Percentiles rank a stretch among this genome's conserved stretches.
phyloP scores from a whole-genome alignment of 306 rosid genomes.

The Pyrus bretschneideri region DNA sequence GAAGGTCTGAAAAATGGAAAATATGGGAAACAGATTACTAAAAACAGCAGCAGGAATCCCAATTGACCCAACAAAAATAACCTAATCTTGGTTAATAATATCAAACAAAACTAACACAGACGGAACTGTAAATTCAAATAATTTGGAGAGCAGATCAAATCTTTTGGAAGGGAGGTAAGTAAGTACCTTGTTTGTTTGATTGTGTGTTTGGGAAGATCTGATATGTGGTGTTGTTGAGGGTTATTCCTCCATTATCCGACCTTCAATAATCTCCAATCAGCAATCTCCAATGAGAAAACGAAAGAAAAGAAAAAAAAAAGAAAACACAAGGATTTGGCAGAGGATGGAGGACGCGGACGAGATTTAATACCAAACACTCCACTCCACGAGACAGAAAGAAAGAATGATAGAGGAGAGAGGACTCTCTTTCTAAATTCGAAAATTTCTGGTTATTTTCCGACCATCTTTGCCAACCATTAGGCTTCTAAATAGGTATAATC shows the following conservation, averaged over 20 bases:
- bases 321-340: not conserved
- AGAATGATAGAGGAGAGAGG: not conserved
- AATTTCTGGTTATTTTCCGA: too few species aligned
- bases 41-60: not conserved
- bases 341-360: not conserved
- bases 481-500: too few species aligned
- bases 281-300: not conserved
- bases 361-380: not conserved
- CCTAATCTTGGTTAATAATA: not conserved
- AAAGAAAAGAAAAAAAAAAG: too few species aligned
- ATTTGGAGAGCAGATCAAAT: not conserved
- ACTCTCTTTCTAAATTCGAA: not conserved
- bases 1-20: not conserved
- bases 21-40: not conserved
- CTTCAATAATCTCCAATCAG: not conserved
- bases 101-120: not conserved
- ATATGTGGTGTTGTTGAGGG: not conserved
- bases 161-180: not conserved
- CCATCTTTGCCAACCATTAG: too few species aligned
- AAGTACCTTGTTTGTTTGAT: conserved; percentile 21
- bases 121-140: not conserved
- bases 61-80: not conserved
- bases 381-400: too few species aligned
- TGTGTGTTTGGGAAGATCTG: conserved; percentile 17
- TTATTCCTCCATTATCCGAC: conserved; percentile 9